phyloP scores from a whole-genome alignment of 2,329 filamentous ascomycete genomes.

The Rutstroemia sp. region DNA sequence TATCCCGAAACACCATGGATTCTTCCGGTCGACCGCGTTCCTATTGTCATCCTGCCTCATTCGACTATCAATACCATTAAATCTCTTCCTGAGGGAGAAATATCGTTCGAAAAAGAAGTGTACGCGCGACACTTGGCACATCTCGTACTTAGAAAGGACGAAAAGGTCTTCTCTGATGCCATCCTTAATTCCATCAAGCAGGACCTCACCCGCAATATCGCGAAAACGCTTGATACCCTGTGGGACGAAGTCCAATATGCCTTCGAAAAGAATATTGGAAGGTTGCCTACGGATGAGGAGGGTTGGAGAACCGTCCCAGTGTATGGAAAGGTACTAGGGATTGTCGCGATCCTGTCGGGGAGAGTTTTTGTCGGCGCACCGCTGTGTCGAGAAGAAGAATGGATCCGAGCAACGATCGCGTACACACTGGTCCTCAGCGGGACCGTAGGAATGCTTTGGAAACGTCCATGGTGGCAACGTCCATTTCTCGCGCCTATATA shows the following conservation, averaged over 20 bases:
- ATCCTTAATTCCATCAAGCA: constrained; percentile 15
- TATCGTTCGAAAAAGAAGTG: constrained; percentile 5
- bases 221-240: constrained; percentile 14
- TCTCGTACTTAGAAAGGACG: neutral
- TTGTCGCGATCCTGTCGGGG: constrained; percentile 35
- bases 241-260: constrained; percentile 22
- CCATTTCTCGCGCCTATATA: constrained; percentile 1
- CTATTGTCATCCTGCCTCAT: constrained; percentile 1
- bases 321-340: constrained; percentile 30
- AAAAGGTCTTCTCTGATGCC: constrained; percentile 1
- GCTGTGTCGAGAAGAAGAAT: constrained; percentile 22
- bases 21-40: neutral
- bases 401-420: constrained; percentile 16
- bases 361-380: constrained; percentile 23
- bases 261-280: constrained; percentile 14
- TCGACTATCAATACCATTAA: neutral
- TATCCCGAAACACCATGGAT: constrained; percentile 1
- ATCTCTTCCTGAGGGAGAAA: neutral
- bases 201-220: constrained; percentile 22
- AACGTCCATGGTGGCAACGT: neutral
- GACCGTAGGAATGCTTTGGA: neutral
- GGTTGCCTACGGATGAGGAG: constrained; percentile 18
- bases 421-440: constrained; percentile 11
- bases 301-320: constrained; percentile 26
- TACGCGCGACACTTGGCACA: neutral